These are phyloP conservation scores for Rugonectria rugulosa DNA, from an alignment of 2,329 filamentous ascomycete species.

Conservation along the genomic window DNA sequence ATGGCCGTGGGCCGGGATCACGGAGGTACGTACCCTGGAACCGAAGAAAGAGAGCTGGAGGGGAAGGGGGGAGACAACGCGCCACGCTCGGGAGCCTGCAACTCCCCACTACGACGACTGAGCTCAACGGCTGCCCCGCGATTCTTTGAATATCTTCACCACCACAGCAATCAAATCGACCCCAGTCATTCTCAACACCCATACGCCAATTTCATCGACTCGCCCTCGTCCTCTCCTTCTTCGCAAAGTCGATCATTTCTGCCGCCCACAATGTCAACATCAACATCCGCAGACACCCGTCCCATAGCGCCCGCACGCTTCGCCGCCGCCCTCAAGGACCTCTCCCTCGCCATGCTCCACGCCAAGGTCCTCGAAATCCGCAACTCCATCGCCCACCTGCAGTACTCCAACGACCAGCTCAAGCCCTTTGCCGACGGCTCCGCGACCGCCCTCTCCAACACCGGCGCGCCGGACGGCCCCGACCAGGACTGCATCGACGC, in stretches of 20 bases:
- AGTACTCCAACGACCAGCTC: constrained; percentile 77
- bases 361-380: constrained; percentile 78
- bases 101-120: constrained; percentile 27
- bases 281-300: constrained; percentile 65
- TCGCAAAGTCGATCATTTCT: no score
- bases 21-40: neutral
- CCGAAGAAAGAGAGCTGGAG: no score
- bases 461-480: constrained; percentile 39
- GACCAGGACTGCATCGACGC: constrained; percentile 79
- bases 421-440: constrained; percentile 69
- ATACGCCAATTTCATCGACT: no score
- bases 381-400: constrained; percentile 77
- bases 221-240: no score
- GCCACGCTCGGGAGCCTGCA: constrained; percentile 27
- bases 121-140: constrained; percentile 21
- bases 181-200: no score
- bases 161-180: no score
- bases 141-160: constrained; percentile 11
- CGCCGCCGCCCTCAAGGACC: constrained; percentile 70
- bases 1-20: neutral
- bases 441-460: constrained; percentile 40
- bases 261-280: constrained; percentile 61
- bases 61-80: no score
- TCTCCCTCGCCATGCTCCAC: constrained; percentile 72
- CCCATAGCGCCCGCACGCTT: constrained; percentile 71